Conservation (phyloP, 768 basidiomycete species). For the Psilocybe tampanensis region DNA sequence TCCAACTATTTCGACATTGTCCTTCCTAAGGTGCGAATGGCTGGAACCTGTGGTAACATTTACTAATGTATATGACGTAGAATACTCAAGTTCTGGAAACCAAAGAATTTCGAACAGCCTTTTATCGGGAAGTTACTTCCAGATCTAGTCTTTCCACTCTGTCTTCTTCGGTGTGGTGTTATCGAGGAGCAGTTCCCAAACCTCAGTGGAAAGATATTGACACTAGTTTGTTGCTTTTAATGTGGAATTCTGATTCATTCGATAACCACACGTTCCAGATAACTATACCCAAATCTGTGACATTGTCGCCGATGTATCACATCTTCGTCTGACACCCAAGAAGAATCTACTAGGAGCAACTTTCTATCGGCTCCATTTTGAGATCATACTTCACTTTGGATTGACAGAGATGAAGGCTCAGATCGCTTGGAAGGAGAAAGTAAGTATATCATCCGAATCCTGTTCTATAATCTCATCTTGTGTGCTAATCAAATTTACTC, state of each 20-base stretch:
- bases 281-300: conserved; percentile 10
- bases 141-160: conserved; percentile 9
- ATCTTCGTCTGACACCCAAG: background rate
- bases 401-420: conserved; percentile 52
- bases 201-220: conserved; percentile 13
- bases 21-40: conserved; percentile 31
- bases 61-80: conserved; percentile 25
- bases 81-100: conserved; percentile 37
- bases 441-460: conserved; percentile 23
- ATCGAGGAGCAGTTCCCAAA: conserved; percentile 14
- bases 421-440: conserved; percentile 49
- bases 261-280: background rate
- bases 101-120: conserved; percentile 38
- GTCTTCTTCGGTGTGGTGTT: conserved; percentile 17
- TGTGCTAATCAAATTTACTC: too few species aligned
- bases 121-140: conserved; percentile 16
- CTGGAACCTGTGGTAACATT: conserved; percentile 15
- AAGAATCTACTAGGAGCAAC: background rate
- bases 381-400: conserved; percentile 50
- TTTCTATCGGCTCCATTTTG: conserved; percentile 30
- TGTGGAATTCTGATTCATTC: background rate
- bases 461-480: too few species aligned
- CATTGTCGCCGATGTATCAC: conserved; percentile 9
- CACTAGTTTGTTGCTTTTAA: background rate
- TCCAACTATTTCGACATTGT: conserved; percentile 39